Conservation (phyloP, 768 basidiomycete genomes). For the Mycena indigotica region DNA sequence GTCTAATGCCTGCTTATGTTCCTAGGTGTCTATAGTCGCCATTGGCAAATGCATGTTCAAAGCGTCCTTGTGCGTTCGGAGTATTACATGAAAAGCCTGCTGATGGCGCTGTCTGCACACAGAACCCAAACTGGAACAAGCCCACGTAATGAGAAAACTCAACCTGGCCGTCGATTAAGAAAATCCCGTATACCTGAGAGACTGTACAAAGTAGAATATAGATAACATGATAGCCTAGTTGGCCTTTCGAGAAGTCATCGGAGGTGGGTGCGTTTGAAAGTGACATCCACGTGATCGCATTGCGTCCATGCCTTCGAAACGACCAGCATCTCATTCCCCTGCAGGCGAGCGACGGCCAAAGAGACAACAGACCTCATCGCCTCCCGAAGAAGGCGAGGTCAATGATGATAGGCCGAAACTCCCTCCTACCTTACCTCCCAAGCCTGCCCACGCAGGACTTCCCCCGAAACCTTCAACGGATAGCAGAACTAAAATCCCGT, state of each 20-base stretch:
- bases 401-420: slow-evolving; percentile 50
- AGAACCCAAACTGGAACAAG: background rate
- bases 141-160: background rate
- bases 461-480: background rate
- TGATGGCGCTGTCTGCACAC: background rate
- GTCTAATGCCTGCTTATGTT: background rate
- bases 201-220: background rate
- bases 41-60: background rate
- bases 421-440: slow-evolving; percentile 35
- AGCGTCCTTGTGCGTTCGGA: background rate
- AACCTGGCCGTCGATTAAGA: background rate
- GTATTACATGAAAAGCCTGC: background rate
- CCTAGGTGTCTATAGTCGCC: background rate
- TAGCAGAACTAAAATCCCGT: slow-evolving; percentile 57
- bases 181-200: background rate
- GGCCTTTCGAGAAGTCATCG: no score
- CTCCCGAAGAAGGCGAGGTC: slow-evolving; percentile 80
- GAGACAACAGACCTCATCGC: slow-evolving; percentile 58
- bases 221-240: no score
- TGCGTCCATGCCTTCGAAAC: slow-evolving; percentile 39
- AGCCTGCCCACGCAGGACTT: slow-evolving; percentile 28
- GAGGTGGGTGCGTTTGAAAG: no score
- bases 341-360: slow-evolving; percentile 54
- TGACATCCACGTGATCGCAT: background rate
- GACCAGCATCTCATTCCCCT: slow-evolving; percentile 59